Conservation (phyloP, 2,329 filamentous ascomycete genomes). For the Aspergillus pseudotamarii region DNA sequence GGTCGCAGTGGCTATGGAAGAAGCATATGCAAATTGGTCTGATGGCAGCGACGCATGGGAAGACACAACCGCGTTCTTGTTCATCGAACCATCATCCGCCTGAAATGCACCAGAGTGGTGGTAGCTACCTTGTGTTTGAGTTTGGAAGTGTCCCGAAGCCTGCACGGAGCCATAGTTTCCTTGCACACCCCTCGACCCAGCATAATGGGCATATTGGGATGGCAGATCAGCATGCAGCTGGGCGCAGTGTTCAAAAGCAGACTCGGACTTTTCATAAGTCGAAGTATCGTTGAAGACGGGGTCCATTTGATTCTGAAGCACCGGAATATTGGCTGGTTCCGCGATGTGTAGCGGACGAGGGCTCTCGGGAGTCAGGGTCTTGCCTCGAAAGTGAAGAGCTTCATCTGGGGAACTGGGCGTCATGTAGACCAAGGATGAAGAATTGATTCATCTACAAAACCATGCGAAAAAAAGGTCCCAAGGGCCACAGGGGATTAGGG, state of each 20-base stretch:
- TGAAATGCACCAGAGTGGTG: conserved; percentile 27
- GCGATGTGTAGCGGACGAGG: conserved; percentile 70
- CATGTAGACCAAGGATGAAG: conserved; percentile 52
- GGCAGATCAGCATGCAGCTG: conserved; percentile 14
- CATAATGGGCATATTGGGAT: conserved; percentile 18
- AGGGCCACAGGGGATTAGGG: conserved; percentile 21
- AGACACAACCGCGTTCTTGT: conserved; percentile 25
- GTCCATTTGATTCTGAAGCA: conserved; percentile 73
- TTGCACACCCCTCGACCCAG: conserved; percentile 14
- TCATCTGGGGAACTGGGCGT: conserved; percentile 54
- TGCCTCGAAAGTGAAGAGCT: conserved; percentile 63
- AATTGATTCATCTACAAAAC: conserved; percentile 45
- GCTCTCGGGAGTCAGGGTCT: conserved; percentile 69
- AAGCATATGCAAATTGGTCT: conserved; percentile 21
- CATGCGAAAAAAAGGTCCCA: conserved; percentile 10
- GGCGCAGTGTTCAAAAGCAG: conserved; percentile 23
- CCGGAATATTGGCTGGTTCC: conserved; percentile 69
- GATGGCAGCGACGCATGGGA: conserved; percentile 21
- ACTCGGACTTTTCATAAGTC: conserved; percentile 53
- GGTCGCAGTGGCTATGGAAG: conserved; percentile 15
- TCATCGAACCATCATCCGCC: conserved; percentile 27
- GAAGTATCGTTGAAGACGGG: conserved; percentile 69
- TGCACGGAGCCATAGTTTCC: conserved; percentile 18
- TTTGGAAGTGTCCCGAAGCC: conserved; percentile 23
- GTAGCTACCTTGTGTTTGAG: conserved; percentile 35